Percentiles rank a stretch among this genome's conserved stretches.
phyloP scores from a whole-genome alignment of 108 stramenopile species.

The Cyclotella kingstonii region DNA sequence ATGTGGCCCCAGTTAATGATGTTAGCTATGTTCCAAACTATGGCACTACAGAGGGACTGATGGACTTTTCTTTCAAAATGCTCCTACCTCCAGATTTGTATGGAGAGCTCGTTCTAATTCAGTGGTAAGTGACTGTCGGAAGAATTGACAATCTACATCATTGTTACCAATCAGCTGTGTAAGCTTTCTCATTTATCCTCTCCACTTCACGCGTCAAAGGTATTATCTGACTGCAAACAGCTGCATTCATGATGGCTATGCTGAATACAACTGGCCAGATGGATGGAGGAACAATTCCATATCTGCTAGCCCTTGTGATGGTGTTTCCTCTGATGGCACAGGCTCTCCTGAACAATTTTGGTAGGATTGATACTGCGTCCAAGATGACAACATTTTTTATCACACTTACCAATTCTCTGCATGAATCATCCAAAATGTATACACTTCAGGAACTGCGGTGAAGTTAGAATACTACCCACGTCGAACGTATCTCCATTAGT shows the following conservation, averaged over 20 bases:
- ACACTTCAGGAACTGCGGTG: slow-evolving; percentile 39
- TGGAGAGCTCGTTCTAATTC: slow-evolving; percentile 66
- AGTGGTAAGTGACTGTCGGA: slow-evolving; percentile 73
- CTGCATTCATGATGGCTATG: slow-evolving; percentile 38
- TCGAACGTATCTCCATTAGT: neutral
- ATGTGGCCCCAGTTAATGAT: slow-evolving; percentile 41
- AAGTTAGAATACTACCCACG: slow-evolving; percentile 17
- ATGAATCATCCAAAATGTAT: no score
- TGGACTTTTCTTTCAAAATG: slow-evolving; percentile 41
- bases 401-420: no score
- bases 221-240: slow-evolving; percentile 53
- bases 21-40: slow-evolving; percentile 25
- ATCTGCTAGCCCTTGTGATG: slow-evolving; percentile 14
- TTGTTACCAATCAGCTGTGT: no score
- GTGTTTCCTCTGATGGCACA: slow-evolving; percentile 20
- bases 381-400: slow-evolving; percentile 9
- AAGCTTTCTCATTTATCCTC: neutral
- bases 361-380: slow-evolving; percentile 7
- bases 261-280: slow-evolving; percentile 42
- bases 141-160: no score
- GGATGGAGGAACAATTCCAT: slow-evolving; percentile 8
- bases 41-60: slow-evolving; percentile 17
- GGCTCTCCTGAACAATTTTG: slow-evolving; percentile 38
- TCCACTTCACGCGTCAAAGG: slow-evolving; percentile 1
- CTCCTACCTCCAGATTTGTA: slow-evolving; percentile 49